Evolutionary conservation across 192 early-diverging fungal species (phyloP).

Genomic region (Backusella morwellensis): DNA sequence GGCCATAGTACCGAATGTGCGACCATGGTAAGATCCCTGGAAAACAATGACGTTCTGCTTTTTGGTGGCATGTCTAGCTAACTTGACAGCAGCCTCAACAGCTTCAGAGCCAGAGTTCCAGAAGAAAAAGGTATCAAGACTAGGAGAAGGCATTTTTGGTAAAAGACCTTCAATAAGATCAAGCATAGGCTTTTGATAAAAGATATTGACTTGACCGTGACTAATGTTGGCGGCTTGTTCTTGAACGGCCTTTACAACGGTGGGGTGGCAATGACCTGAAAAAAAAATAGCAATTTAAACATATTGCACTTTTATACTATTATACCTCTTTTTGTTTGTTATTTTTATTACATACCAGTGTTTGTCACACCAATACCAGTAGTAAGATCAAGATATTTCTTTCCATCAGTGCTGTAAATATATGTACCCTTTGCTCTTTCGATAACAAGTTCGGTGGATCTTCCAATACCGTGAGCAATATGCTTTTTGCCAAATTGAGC

Average conservation of each 20-base stretch:
- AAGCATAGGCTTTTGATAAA: slow-evolving; percentile 42
- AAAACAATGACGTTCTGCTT: slow-evolving; percentile 48
- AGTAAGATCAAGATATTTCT: slow-evolving; percentile 41
- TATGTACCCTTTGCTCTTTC: slow-evolving; percentile 38
- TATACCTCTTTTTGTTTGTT: background rate
- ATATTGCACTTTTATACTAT: background rate
- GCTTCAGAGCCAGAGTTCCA: slow-evolving; percentile 47
- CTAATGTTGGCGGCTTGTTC: slow-evolving; percentile 42
- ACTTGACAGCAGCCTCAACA: slow-evolving; percentile 42
- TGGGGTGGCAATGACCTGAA: slow-evolving; percentile 44
- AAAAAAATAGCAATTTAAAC: background rate
- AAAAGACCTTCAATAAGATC: slow-evolving; percentile 38
- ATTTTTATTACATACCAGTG: slow-evolving; percentile 28
- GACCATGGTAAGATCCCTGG: slow-evolving; percentile 45
- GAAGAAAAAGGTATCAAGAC: slow-evolving; percentile 44
- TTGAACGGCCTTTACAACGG: slow-evolving; percentile 48
- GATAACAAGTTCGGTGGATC: slow-evolving; percentile 36
- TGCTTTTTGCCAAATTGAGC: slow-evolving; percentile 41
- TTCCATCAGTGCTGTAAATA: slow-evolving; percentile 36
- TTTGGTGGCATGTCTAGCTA: slow-evolving; percentile 43
- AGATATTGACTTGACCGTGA: slow-evolving; percentile 43
- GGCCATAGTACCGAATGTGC: slow-evolving; percentile 45
- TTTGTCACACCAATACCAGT: slow-evolving; percentile 47
- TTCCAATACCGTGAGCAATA: slow-evolving; percentile 36
- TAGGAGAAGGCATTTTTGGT: slow-evolving; percentile 36